Evolutionary conservation across 768 basidiomycete genomes (phyloP), one percentile per base, ranked within the genome.

Genomic region (Suillus cothurnatus): DNA sequence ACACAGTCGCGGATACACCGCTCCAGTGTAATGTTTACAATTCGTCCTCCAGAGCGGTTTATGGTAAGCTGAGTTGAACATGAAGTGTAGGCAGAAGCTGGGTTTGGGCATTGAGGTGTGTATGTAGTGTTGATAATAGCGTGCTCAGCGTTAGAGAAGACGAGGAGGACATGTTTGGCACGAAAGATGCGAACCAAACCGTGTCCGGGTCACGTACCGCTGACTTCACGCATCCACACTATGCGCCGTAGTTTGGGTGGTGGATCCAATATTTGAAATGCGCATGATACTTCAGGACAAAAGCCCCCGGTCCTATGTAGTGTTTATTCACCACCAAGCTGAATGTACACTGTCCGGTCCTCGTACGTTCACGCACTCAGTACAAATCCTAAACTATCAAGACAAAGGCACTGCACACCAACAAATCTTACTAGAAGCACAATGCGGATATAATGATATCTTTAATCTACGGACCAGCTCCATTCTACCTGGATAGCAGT

Each of bases 61-160:
- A 77, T 11, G 94, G 93, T 17, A 96, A 83, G 38, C 93, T 93
- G 19, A 97, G 90, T 71, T 93, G 93, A 1, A 86, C 82, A 76
- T 96, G 94, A 5, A 97, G 81, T 8, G 89, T 87, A 17, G 93
- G 93, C 2, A 97, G 81, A 38, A 93, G 82, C 67, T 91, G 89
- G 0, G 92, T 93, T 77, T 96, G 94, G 2, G 88, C 79, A 74
- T 91, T 90, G 6, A 95, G 80, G 74, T 92, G 90, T 3, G 87
- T 83, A 68, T 94, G 91, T 32, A 95, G 76, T 26, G 92, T 89
- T 73, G 91, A 87, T 11, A 95, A 82, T 19, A 94, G 83, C 14
- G 88, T 81, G 43, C 89, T 92, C 56, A 93, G 71, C 38, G 75
- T 68, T 66, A 79, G 71, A 65, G 77, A 76, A 64, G 76, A 69